phyloP scores from a whole-genome alignment of 441 rosid genomes.

The Populus hybrid region DNA sequence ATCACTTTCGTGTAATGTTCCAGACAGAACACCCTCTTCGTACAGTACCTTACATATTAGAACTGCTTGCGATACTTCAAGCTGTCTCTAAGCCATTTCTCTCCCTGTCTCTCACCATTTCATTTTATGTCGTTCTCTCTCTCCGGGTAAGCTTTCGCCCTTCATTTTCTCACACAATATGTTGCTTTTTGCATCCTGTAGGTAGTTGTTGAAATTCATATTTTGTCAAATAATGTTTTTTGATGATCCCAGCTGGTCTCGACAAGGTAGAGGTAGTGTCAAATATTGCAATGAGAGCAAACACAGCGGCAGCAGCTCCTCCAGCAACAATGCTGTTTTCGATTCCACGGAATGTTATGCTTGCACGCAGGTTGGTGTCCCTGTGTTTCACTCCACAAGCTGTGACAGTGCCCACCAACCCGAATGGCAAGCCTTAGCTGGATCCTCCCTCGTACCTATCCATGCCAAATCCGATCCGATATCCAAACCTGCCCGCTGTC shows the following conservation, averaged over 20 bases:
- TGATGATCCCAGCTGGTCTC: background rate
- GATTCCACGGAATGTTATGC: slow-evolving; percentile 58
- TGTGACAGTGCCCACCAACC: slow-evolving; percentile 62
- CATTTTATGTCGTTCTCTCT: background rate
- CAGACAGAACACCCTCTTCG: background rate
- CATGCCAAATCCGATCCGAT: slow-evolving; percentile 18
- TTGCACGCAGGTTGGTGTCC: slow-evolving; percentile 67
- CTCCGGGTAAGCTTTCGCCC: background rate
- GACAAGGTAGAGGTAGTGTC: background rate
- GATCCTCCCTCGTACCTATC: slow-evolving; percentile 52
- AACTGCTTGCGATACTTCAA: background rate
- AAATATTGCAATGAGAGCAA: background rate
- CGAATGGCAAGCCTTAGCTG: slow-evolving; percentile 66
- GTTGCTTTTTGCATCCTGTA: background rate
- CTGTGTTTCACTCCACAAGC: slow-evolving; percentile 69
- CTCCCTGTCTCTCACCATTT: background rate
- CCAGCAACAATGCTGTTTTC: slow-evolving; percentile 27
- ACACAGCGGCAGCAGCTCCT: background rate
- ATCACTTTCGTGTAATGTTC: background rate
- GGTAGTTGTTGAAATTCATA: background rate
- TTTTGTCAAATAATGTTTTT: background rate
- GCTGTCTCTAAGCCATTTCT: background rate
- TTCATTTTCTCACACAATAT: background rate
- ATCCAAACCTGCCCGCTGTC: background rate
- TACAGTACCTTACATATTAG: background rate